Conservation (phyloP, 23 red algal genomes). For the Gracilariopsis chorda region DNA sequence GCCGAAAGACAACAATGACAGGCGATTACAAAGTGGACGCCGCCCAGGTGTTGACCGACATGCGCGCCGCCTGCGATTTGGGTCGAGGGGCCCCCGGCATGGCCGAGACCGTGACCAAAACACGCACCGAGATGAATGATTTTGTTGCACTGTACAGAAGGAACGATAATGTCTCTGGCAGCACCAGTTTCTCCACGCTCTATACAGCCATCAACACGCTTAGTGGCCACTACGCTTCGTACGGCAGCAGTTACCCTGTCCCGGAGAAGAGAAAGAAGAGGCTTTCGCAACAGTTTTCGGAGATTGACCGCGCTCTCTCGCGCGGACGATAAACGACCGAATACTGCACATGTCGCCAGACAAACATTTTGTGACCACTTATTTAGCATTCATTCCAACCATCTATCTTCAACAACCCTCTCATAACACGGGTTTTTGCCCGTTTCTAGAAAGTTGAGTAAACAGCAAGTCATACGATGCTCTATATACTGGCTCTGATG, state of each 20-base stretch:
- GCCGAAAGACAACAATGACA: slow-evolving; percentile 25
- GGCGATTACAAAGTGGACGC: slow-evolving; percentile 78
- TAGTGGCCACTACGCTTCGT: slow-evolving; percentile 89
- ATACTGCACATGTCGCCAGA: too few species aligned
- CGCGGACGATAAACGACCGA: slow-evolving; percentile 68
- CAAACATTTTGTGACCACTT: too few species aligned
- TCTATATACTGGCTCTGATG: too few species aligned
- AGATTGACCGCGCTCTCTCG: slow-evolving; percentile 83
- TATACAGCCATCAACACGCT: slow-evolving; percentile 99
- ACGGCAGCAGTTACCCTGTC: slow-evolving; percentile 86
- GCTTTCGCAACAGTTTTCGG: slow-evolving; percentile 86
- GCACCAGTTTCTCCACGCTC: slow-evolving; percentile 77
- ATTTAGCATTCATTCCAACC: too few species aligned
- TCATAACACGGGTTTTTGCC: too few species aligned
- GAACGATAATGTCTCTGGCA: slow-evolving; percentile 85
- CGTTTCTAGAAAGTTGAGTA: too few species aligned
- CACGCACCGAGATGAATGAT: slow-evolving; percentile 97
- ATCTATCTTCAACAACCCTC: too few species aligned
- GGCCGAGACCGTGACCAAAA: slow-evolving; percentile 75
- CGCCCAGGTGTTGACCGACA: slow-evolving; percentile 57
- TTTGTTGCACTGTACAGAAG: slow-evolving; percentile 96
- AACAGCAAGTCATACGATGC: too few species aligned
- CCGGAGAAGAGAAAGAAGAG: slow-evolving; percentile 97
- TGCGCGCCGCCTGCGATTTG: slow-evolving; percentile 57
- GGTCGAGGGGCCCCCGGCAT: slow-evolving; percentile 82